Percentiles rank a stretch among this genome's conserved stretches.
phyloP scores from a whole-genome alignment of 345 rosid species.

The Aegle marmelos region DNA sequence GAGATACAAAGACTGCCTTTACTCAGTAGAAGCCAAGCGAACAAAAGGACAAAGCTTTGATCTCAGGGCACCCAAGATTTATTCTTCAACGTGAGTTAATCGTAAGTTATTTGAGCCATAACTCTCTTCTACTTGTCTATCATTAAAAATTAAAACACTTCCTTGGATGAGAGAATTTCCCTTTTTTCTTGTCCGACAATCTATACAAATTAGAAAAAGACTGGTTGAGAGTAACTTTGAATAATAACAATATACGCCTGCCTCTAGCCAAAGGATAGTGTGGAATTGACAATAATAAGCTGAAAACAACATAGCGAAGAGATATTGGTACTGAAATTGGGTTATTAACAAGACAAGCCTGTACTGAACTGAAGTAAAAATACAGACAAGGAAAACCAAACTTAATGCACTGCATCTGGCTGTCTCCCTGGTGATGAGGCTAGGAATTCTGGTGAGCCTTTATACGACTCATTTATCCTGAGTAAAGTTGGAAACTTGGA shows the following conservation, averaged over 20 bases:
- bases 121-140: neutral
- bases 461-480: slow-evolving; percentile 37
- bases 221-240: neutral
- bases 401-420: slow-evolving; percentile 37
- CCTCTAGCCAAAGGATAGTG: neutral
- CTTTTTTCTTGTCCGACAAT: neutral
- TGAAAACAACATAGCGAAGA: neutral
- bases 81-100: neutral
- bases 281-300: neutral
- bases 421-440: slow-evolving; percentile 46
- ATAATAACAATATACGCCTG: too few relatives aligned
- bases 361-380: neutral
- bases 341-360: neutral
- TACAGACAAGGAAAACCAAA: neutral
- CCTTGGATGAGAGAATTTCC: neutral
- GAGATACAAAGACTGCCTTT: neutral
- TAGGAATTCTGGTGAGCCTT: slow-evolving; percentile 38
- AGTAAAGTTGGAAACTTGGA: slow-evolving; percentile 40
- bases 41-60: neutral
- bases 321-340: neutral
- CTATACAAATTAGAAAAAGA: neutral
- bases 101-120: neutral
- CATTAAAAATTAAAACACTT: neutral
- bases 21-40: too few relatives aligned
- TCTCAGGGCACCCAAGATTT: neutral